Percentiles rank a stretch among this genome's conserved stretches.
These are phyloP conservation scores for Phytopythium sindhum DNA, from an alignment of 352 stramenopile species.

Conservation along the genomic window DNA sequence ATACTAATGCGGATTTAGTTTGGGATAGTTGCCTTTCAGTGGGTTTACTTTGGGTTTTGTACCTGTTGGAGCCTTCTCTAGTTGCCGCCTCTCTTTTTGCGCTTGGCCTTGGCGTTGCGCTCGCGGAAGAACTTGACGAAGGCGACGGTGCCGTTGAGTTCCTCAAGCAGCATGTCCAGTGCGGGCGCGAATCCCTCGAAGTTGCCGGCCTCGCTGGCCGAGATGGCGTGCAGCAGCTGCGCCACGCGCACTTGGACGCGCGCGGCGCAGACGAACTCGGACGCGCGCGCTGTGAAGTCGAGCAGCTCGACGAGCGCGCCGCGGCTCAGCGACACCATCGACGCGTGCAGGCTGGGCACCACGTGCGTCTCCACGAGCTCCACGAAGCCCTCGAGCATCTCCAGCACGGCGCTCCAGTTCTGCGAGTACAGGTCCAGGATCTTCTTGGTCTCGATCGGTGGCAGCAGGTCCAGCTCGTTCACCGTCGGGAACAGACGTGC, in stretches of 20 bases:
- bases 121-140: slow-evolving; percentile 31
- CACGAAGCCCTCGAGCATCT: slow-evolving; percentile 71
- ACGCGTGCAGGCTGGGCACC: slow-evolving; percentile 31
- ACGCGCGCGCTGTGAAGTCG: slow-evolving; percentile 58
- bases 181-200: slow-evolving; percentile 22
- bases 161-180: slow-evolving; percentile 19
- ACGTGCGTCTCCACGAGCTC: slow-evolving; percentile 58
- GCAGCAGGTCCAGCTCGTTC: slow-evolving; percentile 50
- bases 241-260: slow-evolving; percentile 65
- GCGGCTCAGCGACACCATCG: slow-evolving; percentile 37
- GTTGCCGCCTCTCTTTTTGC: slow-evolving; percentile 5
- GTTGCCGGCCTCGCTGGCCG: slow-evolving; percentile 48
- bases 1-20: too few relatives aligned
- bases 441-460: slow-evolving; percentile 57
- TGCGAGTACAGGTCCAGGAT: slow-evolving; percentile 52
- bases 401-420: slow-evolving; percentile 49
- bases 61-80: not conserved
- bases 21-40: slow-evolving; percentile 1
- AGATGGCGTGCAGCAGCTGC: slow-evolving; percentile 49
- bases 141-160: slow-evolving; percentile 21
- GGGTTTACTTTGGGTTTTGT: not conserved
- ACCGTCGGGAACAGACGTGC: slow-evolving; percentile 43
- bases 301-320: slow-evolving; percentile 54
- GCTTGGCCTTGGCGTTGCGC: slow-evolving; percentile 7
- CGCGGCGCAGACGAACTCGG: slow-evolving; percentile 69